Percentiles rank a stretch among this genome's conserved stretches.
Conservation (phyloP, 805 yeast species). For the Metschnikowia kofuensis region DNA sequence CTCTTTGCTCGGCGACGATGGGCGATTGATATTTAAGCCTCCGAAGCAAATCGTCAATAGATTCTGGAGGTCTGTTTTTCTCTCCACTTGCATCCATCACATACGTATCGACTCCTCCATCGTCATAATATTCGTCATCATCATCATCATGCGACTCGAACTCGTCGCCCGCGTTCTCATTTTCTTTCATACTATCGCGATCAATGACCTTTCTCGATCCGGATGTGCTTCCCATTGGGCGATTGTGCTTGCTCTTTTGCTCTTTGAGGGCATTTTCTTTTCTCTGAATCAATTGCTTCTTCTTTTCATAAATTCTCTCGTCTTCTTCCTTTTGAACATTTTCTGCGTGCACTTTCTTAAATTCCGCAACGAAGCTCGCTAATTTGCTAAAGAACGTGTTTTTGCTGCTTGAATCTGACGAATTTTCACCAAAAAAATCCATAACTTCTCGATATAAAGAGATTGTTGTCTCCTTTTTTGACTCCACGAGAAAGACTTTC, state of each 20-base stretch:
- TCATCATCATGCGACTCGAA: constrained; percentile 10
- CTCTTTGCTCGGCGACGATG: constrained; percentile 1
- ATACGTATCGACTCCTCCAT: constrained; percentile 11
- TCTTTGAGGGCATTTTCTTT: constrained; percentile 17
- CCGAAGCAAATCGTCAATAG: constrained; percentile 19
- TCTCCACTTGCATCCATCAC: constrained; percentile 13
- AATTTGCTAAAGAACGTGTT: constrained; percentile 75
- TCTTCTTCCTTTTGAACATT: constrained; percentile 83
- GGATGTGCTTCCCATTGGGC: not conserved
- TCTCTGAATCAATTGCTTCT: constrained; percentile 32
- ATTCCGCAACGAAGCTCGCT: constrained; percentile 74
- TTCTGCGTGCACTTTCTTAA: constrained; percentile 74
- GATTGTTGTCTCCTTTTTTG: constrained; percentile 60
- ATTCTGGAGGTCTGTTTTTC: constrained; percentile 8
- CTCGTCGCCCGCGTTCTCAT: constrained; percentile 8
- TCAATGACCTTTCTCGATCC: not conserved
- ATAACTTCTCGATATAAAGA: constrained; percentile 68
- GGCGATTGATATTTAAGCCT: constrained; percentile 12
- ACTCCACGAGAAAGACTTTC: constrained; percentile 61
- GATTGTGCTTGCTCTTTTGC: constrained; percentile 8
- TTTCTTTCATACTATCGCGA: not conserved
- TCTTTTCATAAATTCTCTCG: constrained; percentile 42
- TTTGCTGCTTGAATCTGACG: constrained; percentile 62
- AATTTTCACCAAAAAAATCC: constrained; percentile 89
- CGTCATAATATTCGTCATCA: constrained; percentile 10